Percentiles rank a stretch among this genome's conserved stretches.
Evolutionary conservation across 805 yeast genomes (phyloP).

Genomic region (Huiozyma sinensis): DNA sequence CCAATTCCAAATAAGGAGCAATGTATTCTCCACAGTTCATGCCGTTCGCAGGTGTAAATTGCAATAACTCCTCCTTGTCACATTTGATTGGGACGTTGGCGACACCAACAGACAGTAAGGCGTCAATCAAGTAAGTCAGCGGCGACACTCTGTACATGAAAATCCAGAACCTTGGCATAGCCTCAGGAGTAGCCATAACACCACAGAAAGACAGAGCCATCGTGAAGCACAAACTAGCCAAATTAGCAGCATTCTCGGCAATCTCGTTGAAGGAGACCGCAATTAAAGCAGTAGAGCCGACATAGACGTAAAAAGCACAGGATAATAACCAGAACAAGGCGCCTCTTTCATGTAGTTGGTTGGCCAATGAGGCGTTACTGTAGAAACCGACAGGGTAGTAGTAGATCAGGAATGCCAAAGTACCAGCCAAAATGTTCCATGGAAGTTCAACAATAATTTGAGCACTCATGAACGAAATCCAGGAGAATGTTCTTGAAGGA

Average conservation of each 20-base stretch:
- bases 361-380: slow-evolving; percentile 46
- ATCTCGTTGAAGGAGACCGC: slow-evolving; percentile 48
- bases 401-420: slow-evolving; percentile 49
- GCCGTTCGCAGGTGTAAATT: slow-evolving; percentile 43
- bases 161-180: slow-evolving; percentile 66
- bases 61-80: slow-evolving; percentile 36
- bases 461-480: slow-evolving; percentile 52
- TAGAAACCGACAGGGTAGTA: slow-evolving; percentile 69
- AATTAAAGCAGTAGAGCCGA: slow-evolving; percentile 49
- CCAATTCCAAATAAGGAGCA: slow-evolving; percentile 24
- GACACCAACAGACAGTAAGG: slow-evolving; percentile 44
- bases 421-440: slow-evolving; percentile 50
- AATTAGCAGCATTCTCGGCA: slow-evolving; percentile 54
- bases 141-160: slow-evolving; percentile 72
- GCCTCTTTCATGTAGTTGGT: slow-evolving; percentile 40
- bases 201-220: slow-evolving; percentile 68
- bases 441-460: slow-evolving; percentile 60
- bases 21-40: slow-evolving; percentile 49
- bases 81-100: slow-evolving; percentile 42
- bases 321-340: slow-evolving; percentile 41
- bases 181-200: slow-evolving; percentile 48
- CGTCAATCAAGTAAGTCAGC: slow-evolving; percentile 52
- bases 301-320: slow-evolving; percentile 41
- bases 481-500: slow-evolving; percentile 59
- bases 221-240: slow-evolving; percentile 47